Evolutionary conservation across 495 filamentous ascomycete species (phyloP), one percentile per base, ranked within the genome.

Genomic region (Podospora pseudocomata): DNA sequence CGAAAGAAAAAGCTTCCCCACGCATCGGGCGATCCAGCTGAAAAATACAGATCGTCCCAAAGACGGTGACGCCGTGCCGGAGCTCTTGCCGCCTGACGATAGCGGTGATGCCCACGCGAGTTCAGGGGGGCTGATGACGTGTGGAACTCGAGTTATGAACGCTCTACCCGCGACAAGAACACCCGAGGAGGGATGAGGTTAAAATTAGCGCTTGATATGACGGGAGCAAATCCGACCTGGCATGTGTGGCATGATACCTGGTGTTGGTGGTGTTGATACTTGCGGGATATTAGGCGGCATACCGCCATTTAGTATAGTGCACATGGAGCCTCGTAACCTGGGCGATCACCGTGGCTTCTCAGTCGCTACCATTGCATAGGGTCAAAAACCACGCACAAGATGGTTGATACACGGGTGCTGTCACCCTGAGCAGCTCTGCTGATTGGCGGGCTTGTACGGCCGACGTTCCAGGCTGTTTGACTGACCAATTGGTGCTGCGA

Each of bases 361-460:
- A 13, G 30, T 49, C 39, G 13, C 39, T 16, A 49, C 7, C 39
- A 49, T 3, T 5, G 39, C 4, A 32, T 32, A 11, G 39, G 39
- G 39, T 49, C 39, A 11, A 49, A 49, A 49, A 49, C 39, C 39
- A 49, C 39, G 39, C 30, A 61, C 27, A 61, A 30, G 16, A 26
- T 26, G 15, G 26, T 26, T 61, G 30, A 28, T 20, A 28, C 59
- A 26, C 26, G 56, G 56, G 56, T 7, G 56, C 56, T 58, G 56
- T 26, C 30, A 61, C 16, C 26, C 11, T 11, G 13, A 61, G 23
- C 5, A 30, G 23, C 27, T 30, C 6, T 61, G 30, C n/a, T 61
- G 27, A 61, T 61, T 61, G 59, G 59, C 59, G 59, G 59, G 56
- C 20, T 61, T 13, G 16, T 61, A 30, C 2, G 9, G 26, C 30